A percentile compares a stretch with the other conserved stretches of the same genome.
Evolutionary conservation across 768 basidiomycete genomes (phyloP).

Genomic region (Ramaria rubella): DNA sequence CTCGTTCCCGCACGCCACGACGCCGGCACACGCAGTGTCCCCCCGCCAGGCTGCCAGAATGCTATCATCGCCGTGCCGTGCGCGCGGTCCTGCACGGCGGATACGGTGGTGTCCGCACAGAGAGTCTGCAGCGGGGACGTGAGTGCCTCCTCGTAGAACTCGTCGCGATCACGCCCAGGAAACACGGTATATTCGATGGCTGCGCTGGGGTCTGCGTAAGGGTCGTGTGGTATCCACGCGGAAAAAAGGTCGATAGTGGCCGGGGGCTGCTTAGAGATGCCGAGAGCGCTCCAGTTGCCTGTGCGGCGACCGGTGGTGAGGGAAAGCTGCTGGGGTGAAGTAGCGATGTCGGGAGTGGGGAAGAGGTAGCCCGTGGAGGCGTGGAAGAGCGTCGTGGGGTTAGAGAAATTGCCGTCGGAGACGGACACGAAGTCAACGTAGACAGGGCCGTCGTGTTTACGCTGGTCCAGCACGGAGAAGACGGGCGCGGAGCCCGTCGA

Average conservation of each 20-base stretch:
- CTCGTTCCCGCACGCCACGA: constrained; percentile 6
- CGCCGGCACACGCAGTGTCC: constrained; percentile 31
- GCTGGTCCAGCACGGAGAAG: constrained; percentile 64
- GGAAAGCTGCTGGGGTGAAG: constrained; percentile 24
- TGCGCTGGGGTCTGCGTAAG: constrained; percentile 26
- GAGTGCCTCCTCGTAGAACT: constrained; percentile 35
- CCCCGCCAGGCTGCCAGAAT: constrained; percentile 49
- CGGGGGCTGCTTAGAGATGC: constrained; percentile 54
- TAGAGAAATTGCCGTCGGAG: constrained; percentile 20
- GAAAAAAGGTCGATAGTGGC: constrained; percentile 56
- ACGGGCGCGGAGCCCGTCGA: constrained; percentile 39
- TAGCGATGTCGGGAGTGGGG: constrained; percentile 20
- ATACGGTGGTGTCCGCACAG: constrained; percentile 41
- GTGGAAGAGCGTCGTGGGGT: constrained; percentile 50
- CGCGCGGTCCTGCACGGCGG: constrained; percentile 42
- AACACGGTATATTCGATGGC: constrained; percentile 48
- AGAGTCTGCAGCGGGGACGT: constrained; percentile 30
- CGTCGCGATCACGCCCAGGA: constrained; percentile 39
- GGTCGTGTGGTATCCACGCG: constrained; percentile 45
- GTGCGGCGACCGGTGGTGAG: constrained; percentile 40
- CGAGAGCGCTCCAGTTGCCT: constrained; percentile 57
- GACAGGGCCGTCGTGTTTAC: constrained; percentile 37
- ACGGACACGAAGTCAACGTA: constrained; percentile 32
- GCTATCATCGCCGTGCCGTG: constrained; percentile 41
- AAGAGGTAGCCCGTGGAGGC: constrained; percentile 59